Conservation (phyloP, 2,329 filamentous ascomycete genomes). For the Cadophora gregata region DNA sequence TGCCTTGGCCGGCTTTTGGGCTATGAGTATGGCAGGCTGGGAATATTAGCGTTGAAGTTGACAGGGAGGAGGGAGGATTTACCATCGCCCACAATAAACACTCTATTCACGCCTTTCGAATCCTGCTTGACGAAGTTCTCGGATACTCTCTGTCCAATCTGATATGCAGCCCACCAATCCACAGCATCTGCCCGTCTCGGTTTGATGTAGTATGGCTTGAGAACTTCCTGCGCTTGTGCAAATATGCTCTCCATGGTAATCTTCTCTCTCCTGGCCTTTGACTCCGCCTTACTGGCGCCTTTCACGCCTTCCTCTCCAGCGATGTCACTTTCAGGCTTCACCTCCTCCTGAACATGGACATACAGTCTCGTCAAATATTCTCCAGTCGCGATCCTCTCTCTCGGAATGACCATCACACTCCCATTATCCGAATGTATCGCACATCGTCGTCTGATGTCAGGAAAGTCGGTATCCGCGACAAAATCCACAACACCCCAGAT, state of each 20-base stretch:
- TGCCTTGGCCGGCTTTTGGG: slow-evolving; percentile 66
- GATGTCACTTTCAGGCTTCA: slow-evolving; percentile 50
- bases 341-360: slow-evolving; percentile 60
- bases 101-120: slow-evolving; percentile 33
- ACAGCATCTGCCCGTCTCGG: slow-evolving; percentile 73
- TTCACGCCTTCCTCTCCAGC: slow-evolving; percentile 34
- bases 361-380: slow-evolving; percentile 62
- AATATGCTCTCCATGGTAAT: slow-evolving; percentile 71
- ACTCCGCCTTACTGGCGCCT: slow-evolving; percentile 41
- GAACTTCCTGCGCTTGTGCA: slow-evolving; percentile 64
- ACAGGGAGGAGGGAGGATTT: slow-evolving; percentile 17
- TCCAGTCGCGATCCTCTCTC: slow-evolving; percentile 52
- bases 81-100: slow-evolving; percentile 60
- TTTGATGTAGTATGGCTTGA: slow-evolving; percentile 60
- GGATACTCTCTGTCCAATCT: slow-evolving; percentile 63
- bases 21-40: slow-evolving; percentile 63
- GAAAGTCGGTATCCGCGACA: slow-evolving; percentile 49
- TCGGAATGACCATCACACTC: slow-evolving; percentile 65
- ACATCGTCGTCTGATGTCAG: slow-evolving; percentile 63
- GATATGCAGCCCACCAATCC: slow-evolving; percentile 66
- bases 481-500: slow-evolving; percentile 63
- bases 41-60: slow-evolving; percentile 3
- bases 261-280: slow-evolving; percentile 37
- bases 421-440: slow-evolving; percentile 60
- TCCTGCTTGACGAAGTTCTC: slow-evolving; percentile 48